Evolutionary conservation across 140 eudicot species (phyloP).

Genomic region (Ambrosia hybrid): DNA sequence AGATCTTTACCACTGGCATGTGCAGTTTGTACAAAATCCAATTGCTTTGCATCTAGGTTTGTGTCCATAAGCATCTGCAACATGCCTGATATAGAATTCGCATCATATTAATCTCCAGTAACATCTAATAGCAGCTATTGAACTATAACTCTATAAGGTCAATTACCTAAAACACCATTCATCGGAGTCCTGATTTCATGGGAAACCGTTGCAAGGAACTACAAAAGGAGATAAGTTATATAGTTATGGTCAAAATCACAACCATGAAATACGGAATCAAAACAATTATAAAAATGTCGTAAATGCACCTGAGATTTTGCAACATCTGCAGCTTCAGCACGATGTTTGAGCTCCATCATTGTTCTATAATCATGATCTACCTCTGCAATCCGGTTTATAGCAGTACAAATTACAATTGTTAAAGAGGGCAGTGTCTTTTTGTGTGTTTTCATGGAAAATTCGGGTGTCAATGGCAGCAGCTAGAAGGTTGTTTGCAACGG

Average conservation of each 20-base stretch:
- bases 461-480: slow-evolving; percentile 91
- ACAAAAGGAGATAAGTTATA: slow-evolving; percentile 26
- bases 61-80: too few relatives aligned
- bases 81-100: too few relatives aligned
- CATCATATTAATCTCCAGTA: too few relatives aligned
- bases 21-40: slow-evolving; percentile 66
- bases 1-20: slow-evolving; percentile 86
- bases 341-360: slow-evolving; percentile 72
- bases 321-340: slow-evolving; percentile 87
- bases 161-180: slow-evolving; percentile 90
- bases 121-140: slow-evolving; percentile 47
- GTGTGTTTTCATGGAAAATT: slow-evolving; percentile 81
- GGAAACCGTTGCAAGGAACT: slow-evolving; percentile 53
- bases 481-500: slow-evolving; percentile 91
- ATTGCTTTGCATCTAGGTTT: too few relatives aligned
- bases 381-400: slow-evolving; percentile 56
- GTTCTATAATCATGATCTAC: slow-evolving; percentile 52
- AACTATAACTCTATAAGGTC: slow-evolving; percentile 19
- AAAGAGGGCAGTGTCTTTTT: slow-evolving; percentile 71
- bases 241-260: slow-evolving; percentile 9
- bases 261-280: background rate
- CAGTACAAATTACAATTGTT: slow-evolving; percentile 45
- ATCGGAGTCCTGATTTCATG: slow-evolving; percentile 78
- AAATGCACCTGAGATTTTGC: slow-evolving; percentile 89
- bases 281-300: background rate